Evolutionary conservation across 2,329 filamentous ascomycete genomes (phyloP), one percentile per base, ranked within the genome.

Genomic region (Elsinoe arachidis): DNA sequence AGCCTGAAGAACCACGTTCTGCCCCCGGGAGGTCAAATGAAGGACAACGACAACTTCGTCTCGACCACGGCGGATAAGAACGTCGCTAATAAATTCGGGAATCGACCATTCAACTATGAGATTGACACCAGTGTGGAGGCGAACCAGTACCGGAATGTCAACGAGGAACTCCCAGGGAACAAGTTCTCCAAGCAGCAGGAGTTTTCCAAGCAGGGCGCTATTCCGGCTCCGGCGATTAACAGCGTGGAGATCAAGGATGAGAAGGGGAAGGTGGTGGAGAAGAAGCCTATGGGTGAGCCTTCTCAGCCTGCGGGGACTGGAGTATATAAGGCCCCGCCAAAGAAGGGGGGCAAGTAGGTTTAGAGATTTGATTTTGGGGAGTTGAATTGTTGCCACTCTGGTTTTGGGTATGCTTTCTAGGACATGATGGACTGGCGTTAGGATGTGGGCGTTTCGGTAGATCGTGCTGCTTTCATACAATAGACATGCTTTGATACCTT

Each of bases 151-250:
- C 49, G 30, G 5, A 12, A 38, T 15, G 49, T 21, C 33, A 53
- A 53, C 30, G 33, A 33, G n/a, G 49, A 53, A 17, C 10, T 37
- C 11, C 49, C 49, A 7, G 49, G 23, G 17, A 53, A 53, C 49
- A 37, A 38, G 34, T 53, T 37, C 34, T 11, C 30, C 12, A 37
- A 53, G 49, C 49, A 53, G 33, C 30, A 53, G 34, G 49, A 53
- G 17, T 23, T 53, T 15, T 37, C 49, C 10, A 23, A 30, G 30
- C 30, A 37, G 30, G 49, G 49, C 6, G 33, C 17, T 17, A 23
- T 53, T 15, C 49, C 49, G 11, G 44, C 44, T 49, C 30, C 44
- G 19, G 23, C 23, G 44, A 34, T 49, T 12, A 49, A 49, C 10
- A 49, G 44, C 17, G 44, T 44, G 17, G 17, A 23, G 7, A 23